Evolutionary conservation across 1,284 basidiomycete genomes (phyloP).

Genomic region (Leucoagaricus sp.): DNA sequence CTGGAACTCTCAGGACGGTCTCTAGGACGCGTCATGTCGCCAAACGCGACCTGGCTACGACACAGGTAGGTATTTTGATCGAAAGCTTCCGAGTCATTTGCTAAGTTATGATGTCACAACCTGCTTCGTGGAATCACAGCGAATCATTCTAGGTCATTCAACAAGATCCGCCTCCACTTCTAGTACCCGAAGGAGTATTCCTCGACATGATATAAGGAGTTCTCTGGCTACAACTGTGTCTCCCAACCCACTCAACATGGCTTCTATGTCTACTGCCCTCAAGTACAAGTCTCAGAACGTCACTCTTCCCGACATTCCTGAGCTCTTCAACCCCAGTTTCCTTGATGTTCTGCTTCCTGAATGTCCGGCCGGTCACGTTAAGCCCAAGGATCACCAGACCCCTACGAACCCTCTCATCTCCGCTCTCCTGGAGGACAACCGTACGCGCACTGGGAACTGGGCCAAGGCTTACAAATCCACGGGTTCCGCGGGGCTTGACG

Average conservation of each 20-base stretch:
- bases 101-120: neutral
- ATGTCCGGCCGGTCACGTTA: neutral
- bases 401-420: constrained; percentile 53
- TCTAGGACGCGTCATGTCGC: too few relatives aligned
- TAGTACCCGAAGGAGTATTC: neutral
- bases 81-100: neutral
- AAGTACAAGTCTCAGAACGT: constrained; percentile 34
- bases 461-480: constrained; percentile 52
- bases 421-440: constrained; percentile 43
- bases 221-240: neutral
- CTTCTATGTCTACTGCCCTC: constrained; percentile 19
- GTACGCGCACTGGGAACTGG: constrained; percentile 45
- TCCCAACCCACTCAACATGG: neutral
- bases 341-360: constrained; percentile 51
- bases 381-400: constrained; percentile 2
- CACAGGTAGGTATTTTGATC: neutral
- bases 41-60: neutral
- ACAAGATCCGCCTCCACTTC: neutral
- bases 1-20: too few relatives aligned
- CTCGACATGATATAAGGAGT: neutral
- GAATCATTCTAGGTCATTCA: constrained; percentile 2
- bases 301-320: constrained; percentile 49
- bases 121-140: neutral
- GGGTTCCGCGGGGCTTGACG: constrained; percentile 48
- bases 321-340: constrained; percentile 52